Conservation (phyloP, 495 filamentous ascomycete genomes). For the Penicillium ochrochloron region DNA sequence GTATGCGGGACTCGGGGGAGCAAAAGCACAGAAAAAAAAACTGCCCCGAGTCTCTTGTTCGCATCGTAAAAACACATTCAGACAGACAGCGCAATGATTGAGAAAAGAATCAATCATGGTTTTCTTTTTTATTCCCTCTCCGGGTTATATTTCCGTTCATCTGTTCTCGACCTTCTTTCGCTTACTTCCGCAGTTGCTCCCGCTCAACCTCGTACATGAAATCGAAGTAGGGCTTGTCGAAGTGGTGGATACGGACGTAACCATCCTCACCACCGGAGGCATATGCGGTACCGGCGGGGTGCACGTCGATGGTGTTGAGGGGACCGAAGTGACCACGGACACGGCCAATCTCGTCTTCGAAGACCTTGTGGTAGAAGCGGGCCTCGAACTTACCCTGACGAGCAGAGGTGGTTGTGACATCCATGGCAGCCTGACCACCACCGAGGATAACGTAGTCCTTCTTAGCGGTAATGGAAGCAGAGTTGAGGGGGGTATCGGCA, state of each 20-base stretch:
- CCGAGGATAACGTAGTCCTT: conserved; percentile 98
- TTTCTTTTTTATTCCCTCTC: conserved; percentile 8
- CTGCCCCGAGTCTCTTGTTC: conserved; percentile 37
- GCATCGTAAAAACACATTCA: conserved; percentile 52
- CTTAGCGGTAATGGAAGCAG: conserved; percentile 86
- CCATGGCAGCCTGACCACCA: conserved; percentile 97
- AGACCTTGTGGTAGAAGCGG: conserved; percentile 98
- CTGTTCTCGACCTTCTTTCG: conserved; percentile 8
- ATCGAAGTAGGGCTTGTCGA: conserved; percentile 97
- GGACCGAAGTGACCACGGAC: conserved; percentile 97
- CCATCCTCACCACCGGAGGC: conserved; percentile 96
- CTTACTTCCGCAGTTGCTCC: conserved; percentile 54
- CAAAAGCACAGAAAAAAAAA: conserved; percentile 11
- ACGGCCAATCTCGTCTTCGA: conserved; percentile 97
- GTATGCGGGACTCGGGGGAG: conserved; percentile 36
- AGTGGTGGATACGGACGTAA: conserved; percentile 97
- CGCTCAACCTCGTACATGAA: conserved; percentile 99
- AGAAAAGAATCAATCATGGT: conserved; percentile 11
- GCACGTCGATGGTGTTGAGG: conserved; percentile 84
- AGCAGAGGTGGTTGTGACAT: conserved; percentile 93
- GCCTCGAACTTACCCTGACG: conserved; percentile 99
- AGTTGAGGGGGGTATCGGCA: conserved; percentile 96
- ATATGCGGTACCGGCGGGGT: conserved; percentile 89
- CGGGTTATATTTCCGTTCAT: conserved; percentile 18
- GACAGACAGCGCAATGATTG: conserved; percentile 38